A percentile compares a stretch with the other conserved stretches of the same genome.
These are phyloP conservation scores for Symbiodinium natans DNA, from an alignment of 73 alveolate species.

Conservation along the genomic window DNA sequence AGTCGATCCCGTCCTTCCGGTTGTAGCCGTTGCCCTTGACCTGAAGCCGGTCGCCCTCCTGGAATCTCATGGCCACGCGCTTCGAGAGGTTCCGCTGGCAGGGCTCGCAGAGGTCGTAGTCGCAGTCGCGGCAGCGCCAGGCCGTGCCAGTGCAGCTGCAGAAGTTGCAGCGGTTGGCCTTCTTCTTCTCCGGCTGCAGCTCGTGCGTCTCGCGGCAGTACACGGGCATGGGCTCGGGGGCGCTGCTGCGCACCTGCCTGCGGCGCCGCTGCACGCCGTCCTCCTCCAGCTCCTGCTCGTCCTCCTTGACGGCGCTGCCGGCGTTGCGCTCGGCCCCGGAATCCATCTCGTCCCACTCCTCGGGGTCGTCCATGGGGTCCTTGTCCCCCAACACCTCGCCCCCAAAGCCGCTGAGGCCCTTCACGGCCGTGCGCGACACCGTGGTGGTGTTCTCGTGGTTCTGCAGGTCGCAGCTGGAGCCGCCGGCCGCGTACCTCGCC, in stretches of 20 bases:
- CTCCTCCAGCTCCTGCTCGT: slow-evolving; percentile 77
- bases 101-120: slow-evolving; percentile 74
- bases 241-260: slow-evolving; percentile 47
- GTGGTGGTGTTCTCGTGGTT: slow-evolving; percentile 60
- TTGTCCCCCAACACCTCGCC: slow-evolving; percentile 44
- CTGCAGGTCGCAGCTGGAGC: slow-evolving; percentile 65
- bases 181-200: not conserved
- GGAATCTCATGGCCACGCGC: slow-evolving; percentile 19
- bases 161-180: slow-evolving; percentile 32
- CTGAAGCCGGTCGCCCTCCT: slow-evolving; percentile 80
- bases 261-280: slow-evolving; percentile 79
- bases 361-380: slow-evolving; percentile 88
- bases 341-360: slow-evolving; percentile 85
- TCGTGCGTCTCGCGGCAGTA: slow-evolving; percentile 47
- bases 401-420: slow-evolving; percentile 63
- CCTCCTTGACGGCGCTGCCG: slow-evolving; percentile 44
- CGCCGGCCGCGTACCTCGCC: slow-evolving; percentile 84
- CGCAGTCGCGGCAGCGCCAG: slow-evolving; percentile 64
- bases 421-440: slow-evolving; percentile 78
- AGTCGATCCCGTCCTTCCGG: slow-evolving; percentile 71
- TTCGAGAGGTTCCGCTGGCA: slow-evolving; percentile 64
- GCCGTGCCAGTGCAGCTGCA: slow-evolving; percentile 86
- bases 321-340: slow-evolving; percentile 63
- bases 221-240: slow-evolving; percentile 6
- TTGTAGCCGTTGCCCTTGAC: slow-evolving; percentile 77